These are phyloP conservation scores for Porosira glacialis DNA, from an alignment of 352 stramenopile genomes.

Conservation along the genomic window DNA sequence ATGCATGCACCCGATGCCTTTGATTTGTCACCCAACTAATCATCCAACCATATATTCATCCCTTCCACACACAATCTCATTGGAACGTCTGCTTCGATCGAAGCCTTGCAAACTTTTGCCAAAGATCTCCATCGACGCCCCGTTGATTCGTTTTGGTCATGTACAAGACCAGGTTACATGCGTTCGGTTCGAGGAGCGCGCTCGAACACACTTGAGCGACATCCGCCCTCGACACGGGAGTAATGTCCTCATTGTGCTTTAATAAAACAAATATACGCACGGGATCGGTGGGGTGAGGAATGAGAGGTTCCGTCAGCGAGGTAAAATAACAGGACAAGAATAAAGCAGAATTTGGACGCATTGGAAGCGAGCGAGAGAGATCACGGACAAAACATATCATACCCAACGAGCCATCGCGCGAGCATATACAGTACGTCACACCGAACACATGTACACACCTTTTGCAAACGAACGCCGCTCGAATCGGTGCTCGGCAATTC, in stretches of 20 bases:
- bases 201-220: slow-evolving; percentile 71
- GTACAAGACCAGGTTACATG: slow-evolving; percentile 78
- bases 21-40: too few relatives aligned
- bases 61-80: too few relatives aligned
- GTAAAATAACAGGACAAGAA: background rate
- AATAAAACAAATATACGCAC: background rate
- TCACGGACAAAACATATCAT: too few relatives aligned
- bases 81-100: slow-evolving; percentile 11
- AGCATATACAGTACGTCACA: background rate
- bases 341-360: too few relatives aligned
- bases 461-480: slow-evolving; percentile 64
- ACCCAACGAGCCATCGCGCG: too few relatives aligned
- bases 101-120: slow-evolving; percentile 46
- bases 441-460: slow-evolving; percentile 21
- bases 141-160: slow-evolving; percentile 63
- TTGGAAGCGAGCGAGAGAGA: too few relatives aligned
- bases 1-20: too few relatives aligned
- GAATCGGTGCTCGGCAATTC: slow-evolving; percentile 55
- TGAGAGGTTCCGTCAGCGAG: background rate
- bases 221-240: slow-evolving; percentile 64
- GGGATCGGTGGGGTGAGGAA: background rate
- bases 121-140: slow-evolving; percentile 53
- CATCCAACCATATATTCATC: too few relatives aligned
- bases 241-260: slow-evolving; percentile 56
- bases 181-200: slow-evolving; percentile 70